phyloP scores from a whole-genome alignment of 208 protist genomes.

The Eutreptiella sp. region DNA sequence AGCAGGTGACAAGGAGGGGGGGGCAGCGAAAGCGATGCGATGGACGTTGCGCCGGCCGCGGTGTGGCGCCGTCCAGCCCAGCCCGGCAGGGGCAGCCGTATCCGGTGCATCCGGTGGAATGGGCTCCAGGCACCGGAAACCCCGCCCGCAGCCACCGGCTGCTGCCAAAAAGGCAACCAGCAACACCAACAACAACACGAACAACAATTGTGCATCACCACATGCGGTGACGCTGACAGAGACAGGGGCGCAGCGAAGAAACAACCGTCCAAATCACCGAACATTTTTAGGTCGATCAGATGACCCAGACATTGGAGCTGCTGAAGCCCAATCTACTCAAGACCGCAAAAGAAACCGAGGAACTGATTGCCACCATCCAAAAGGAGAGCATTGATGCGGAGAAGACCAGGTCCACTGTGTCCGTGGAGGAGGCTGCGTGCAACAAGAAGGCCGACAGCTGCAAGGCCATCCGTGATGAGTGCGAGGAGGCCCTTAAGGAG shows the following conservation, averaged over 20 bases:
- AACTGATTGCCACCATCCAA: constrained; percentile 74
- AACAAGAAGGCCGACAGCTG: constrained; percentile 77
- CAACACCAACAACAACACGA: too few relatives aligned
- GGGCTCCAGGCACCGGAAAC: too few relatives aligned
- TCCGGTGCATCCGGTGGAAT: too few relatives aligned
- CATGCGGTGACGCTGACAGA: too few relatives aligned
- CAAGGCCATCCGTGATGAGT: constrained; percentile 86
- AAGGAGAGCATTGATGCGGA: constrained; percentile 71
- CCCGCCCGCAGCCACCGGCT: too few relatives aligned
- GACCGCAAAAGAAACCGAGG: constrained; percentile 76
- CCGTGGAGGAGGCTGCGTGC: constrained; percentile 76
- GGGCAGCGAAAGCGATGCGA: too few relatives aligned
- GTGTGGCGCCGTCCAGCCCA: too few relatives aligned
- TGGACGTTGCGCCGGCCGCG: too few relatives aligned
- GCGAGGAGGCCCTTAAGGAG: constrained; percentile 86
- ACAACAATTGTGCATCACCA: too few relatives aligned
- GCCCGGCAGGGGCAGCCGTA: too few relatives aligned
- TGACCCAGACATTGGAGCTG: constrained; percentile 65
- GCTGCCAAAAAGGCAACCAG: too few relatives aligned
- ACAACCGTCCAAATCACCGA: constrained; percentile 55
- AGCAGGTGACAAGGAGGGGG: too few relatives aligned
- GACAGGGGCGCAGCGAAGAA: constrained; percentile 55
- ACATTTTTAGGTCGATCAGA: constrained; percentile 62
- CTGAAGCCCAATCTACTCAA: constrained; percentile 81
- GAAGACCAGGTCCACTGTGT: constrained; percentile 67